Conservation (phyloP, 345 rosid species). For the Aquilaria malaccensis region DNA sequence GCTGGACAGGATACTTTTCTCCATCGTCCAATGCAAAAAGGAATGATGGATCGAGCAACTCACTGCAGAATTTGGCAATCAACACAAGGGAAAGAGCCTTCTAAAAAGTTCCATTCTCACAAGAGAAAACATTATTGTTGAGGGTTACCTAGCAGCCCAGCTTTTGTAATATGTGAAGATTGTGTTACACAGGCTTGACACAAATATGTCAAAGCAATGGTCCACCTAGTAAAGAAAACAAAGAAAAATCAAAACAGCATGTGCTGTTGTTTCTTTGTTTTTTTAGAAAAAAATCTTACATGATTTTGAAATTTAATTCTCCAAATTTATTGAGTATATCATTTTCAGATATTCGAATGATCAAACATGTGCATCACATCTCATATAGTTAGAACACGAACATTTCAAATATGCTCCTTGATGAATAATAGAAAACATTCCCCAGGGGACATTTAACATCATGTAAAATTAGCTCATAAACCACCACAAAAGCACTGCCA, state of each 20-base stretch:
- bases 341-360: too few relatives aligned
- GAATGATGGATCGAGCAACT: constrained; percentile 96
- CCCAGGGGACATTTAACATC: too few relatives aligned
- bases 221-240: constrained; percentile 59
- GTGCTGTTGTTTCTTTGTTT: too few relatives aligned
- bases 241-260: background rate
- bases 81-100: constrained; percentile 18
- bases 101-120: constrained; percentile 7
- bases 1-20: constrained; percentile 80
- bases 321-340: too few relatives aligned
- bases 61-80: constrained; percentile 42
- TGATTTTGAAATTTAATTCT: too few relatives aligned
- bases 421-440: too few relatives aligned
- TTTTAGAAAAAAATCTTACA: too few relatives aligned
- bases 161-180: constrained; percentile 94
- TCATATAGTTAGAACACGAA: too few relatives aligned
- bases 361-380: too few relatives aligned
- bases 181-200: constrained; percentile 71
- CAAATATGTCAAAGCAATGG: constrained; percentile 94
- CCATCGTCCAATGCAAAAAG: constrained; percentile 92
- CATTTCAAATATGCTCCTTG: too few relatives aligned
- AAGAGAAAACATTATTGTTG: constrained; percentile 4
- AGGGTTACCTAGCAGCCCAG: constrained; percentile 88
- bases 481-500: too few relatives aligned
- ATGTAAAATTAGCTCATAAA: too few relatives aligned